Evolutionary conservation across 2,329 filamentous ascomycete species (phyloP).

Genomic region (Xylaria sp.): DNA sequence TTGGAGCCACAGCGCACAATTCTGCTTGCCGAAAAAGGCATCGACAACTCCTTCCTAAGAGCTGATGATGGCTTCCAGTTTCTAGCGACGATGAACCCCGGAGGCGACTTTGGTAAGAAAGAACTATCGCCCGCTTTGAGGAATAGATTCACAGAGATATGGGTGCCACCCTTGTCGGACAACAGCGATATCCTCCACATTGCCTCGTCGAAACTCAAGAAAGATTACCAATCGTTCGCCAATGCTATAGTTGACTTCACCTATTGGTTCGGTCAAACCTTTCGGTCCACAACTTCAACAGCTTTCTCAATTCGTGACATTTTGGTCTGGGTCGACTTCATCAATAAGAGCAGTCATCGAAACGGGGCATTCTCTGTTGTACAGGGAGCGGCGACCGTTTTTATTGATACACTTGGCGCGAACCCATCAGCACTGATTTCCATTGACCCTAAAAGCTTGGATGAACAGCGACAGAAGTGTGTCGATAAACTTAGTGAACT

Average conservation of each 20-base stretch:
- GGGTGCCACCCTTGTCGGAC: slow-evolving; percentile 89
- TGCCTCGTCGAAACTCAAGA: slow-evolving; percentile 73
- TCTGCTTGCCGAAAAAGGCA: slow-evolving; percentile 91
- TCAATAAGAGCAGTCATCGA: slow-evolving; percentile 68
- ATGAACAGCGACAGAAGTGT: slow-evolving; percentile 74
- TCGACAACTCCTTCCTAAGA: slow-evolving; percentile 78
- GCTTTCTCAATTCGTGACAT: slow-evolving; percentile 91
- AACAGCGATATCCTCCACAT: slow-evolving; percentile 88
- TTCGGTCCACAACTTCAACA: slow-evolving; percentile 75
- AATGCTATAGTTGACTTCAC: slow-evolving; percentile 82
- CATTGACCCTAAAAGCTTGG: slow-evolving; percentile 71
- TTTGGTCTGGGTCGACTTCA: slow-evolving; percentile 90
- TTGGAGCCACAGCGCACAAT: slow-evolving; percentile 87
- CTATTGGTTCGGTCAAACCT: slow-evolving; percentile 87
- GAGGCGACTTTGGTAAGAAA: slow-evolving; percentile 97
- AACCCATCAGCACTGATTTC: slow-evolving; percentile 90
- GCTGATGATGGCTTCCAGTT: slow-evolving; percentile 88
- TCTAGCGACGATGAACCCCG: slow-evolving; percentile 98
- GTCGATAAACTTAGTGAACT: slow-evolving; percentile 73
- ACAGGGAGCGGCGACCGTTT: slow-evolving; percentile 93
- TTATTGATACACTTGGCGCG: slow-evolving; percentile 91
- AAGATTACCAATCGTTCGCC: slow-evolving; percentile 62
- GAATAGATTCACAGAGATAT: slow-evolving; percentile 98
- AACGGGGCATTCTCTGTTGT: slow-evolving; percentile 59
- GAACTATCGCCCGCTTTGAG: slow-evolving; percentile 93